Base-by-base conservation (phyloP, 345 rosid genomes). In the Salix purpurea region DNA sequence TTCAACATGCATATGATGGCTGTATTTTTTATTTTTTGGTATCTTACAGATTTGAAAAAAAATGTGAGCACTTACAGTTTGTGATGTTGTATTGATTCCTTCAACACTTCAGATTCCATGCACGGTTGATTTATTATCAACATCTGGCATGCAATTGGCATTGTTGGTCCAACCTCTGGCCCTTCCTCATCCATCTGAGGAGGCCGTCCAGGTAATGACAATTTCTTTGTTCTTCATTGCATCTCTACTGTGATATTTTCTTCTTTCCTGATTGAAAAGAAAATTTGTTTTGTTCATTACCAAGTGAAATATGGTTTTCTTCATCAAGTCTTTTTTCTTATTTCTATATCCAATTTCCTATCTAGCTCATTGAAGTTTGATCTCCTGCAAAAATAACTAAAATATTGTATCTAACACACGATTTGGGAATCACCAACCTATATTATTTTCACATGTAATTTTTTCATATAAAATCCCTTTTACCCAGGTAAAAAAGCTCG, bases 121-220 rank as follows among this genome's bases (percentile, higher is more conserved):
- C 86, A 92, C 97, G 50, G 91, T 79, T 81, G 99, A 96, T 87
- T 97, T 96, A 78, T 77, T 96, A 85, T 82, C 93, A 69, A 94
- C 99, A 39, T 94, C 99, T 39, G 97, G 92, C 73, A 93, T 96
- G 99, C 98, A 90, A 85, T 83, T 96, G 77, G 92, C 97, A 74
- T 85, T 96, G 84, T 80, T 93, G 82, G 95, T 94, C 69, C 99
- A 94, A 80, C 99, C 99, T 56, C 84, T 96, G 81, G 98, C 97
- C 52, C 97, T 94, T 84, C 86, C 98, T 81, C 97, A 91, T 85
- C 94, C 96, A 77, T 91, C 97, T 13, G 99, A 96, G 86, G 99
- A 96, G 83, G 95, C 97, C 70, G 86, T 94, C 79, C 99, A 92
- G 87, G 99, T 92, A 86, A 74, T 15, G 14, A 60, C 64, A 4